These are phyloP conservation scores for Colletotrichum camelliae DNA, from an alignment of 2,329 filamentous ascomycete species.

Conservation along the genomic window DNA sequence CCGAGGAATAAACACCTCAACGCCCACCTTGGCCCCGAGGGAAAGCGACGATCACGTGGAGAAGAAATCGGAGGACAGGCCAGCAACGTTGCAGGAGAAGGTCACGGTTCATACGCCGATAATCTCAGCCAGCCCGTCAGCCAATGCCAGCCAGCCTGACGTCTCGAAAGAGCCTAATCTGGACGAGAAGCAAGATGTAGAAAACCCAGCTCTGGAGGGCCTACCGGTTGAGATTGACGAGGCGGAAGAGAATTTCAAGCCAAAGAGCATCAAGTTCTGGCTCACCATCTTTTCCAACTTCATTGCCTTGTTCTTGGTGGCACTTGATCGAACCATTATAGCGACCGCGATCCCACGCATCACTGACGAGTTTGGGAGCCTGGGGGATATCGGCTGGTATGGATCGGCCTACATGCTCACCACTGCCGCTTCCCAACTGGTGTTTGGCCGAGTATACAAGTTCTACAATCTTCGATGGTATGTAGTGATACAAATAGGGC, in stretches of 20 bases:
- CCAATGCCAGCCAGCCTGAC: neutral
- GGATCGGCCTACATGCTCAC: slow-evolving; percentile 67
- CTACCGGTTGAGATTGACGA: slow-evolving; percentile 3
- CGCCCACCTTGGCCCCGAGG: slow-evolving; percentile 7
- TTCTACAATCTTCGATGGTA: slow-evolving; percentile 54
- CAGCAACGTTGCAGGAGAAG: neutral
- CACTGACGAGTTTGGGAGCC: slow-evolving; percentile 61
- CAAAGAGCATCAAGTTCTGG: slow-evolving; percentile 61
- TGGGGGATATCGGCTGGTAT: slow-evolving; percentile 70
- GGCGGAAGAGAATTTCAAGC: slow-evolving; percentile 49
- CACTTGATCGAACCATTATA: slow-evolving; percentile 63
- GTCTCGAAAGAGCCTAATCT: slow-evolving; percentile 7
- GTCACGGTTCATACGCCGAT: neutral
- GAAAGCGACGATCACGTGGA: slow-evolving; percentile 9
- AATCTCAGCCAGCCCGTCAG: slow-evolving; percentile 1
- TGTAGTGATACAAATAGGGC: neutral
- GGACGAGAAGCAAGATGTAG: slow-evolving; percentile 10
- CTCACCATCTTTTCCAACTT: slow-evolving; percentile 59
- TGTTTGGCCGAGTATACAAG: slow-evolving; percentile 56
- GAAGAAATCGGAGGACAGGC: neutral
- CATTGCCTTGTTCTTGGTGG: slow-evolving; percentile 61
- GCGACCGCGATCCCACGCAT: slow-evolving; percentile 60
- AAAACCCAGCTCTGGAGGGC: neutral
- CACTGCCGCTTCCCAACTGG: slow-evolving; percentile 56
- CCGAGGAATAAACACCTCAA: slow-evolving; percentile 9